Evolutionary conservation across 805 yeast genomes (phyloP).

Genomic region (Yamadazyma endophytica): DNA sequence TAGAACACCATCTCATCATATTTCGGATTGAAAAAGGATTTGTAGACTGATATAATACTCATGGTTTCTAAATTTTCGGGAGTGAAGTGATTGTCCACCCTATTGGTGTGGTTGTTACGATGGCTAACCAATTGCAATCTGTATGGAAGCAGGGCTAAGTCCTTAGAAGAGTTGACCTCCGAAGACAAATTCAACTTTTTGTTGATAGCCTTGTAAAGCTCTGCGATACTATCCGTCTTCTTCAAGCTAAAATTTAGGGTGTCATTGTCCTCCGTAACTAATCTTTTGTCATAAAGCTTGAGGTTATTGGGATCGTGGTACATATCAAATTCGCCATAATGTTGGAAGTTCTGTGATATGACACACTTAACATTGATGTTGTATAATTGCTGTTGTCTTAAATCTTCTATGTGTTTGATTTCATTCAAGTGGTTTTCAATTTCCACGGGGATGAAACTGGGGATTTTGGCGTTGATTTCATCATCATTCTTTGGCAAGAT

Average conservation of each 20-base stretch:
- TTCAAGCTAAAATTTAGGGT: constrained; percentile 50
- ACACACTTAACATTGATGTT: constrained; percentile 51
- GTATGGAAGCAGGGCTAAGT: constrained; percentile 25
- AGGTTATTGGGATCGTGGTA: constrained; percentile 55
- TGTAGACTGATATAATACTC: constrained; percentile 51
- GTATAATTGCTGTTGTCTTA: constrained; percentile 57
- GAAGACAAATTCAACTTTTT: constrained; percentile 3
- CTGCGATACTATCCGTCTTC: constrained; percentile 51
- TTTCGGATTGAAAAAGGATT: constrained; percentile 42
- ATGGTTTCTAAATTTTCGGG: constrained; percentile 21
- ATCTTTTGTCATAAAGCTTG: constrained; percentile 45
- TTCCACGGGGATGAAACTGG: constrained; percentile 63
- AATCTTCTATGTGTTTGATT: constrained; percentile 50
- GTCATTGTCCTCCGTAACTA: constrained; percentile 26
- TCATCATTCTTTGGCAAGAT: constrained; percentile 59
- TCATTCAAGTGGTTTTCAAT: constrained; percentile 62
- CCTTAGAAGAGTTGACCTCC: constrained; percentile 4
- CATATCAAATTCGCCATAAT: constrained; percentile 71
- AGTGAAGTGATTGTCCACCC: constrained; percentile 43
- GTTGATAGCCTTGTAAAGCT: constrained; percentile 36
- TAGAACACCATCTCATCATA: constrained; percentile 53
- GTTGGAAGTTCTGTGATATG: constrained; percentile 48
- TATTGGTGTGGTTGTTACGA: constrained; percentile 66
- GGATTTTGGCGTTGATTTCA: constrained; percentile 38
- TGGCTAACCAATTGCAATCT: constrained; percentile 63